These are phyloP conservation scores for Talaromyces sp. DNA, from an alignment of 2,329 filamentous ascomycete species.

Conservation along the genomic window DNA sequence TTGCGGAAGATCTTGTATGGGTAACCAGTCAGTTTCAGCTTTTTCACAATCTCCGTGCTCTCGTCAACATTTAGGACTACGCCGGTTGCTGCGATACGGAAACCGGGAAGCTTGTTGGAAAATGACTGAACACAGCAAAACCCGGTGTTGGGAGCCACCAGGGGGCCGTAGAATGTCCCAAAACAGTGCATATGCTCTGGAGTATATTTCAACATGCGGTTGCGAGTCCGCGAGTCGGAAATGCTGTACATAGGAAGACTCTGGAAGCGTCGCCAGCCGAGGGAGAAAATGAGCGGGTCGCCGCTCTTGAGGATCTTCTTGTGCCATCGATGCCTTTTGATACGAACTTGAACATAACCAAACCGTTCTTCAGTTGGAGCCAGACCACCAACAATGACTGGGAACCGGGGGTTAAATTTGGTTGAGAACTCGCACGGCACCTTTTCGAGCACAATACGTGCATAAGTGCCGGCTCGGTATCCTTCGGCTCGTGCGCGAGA, in stretches of 20 bases:
- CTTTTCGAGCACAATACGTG: slow-evolving; percentile 80
- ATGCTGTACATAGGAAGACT: slow-evolving; percentile 90
- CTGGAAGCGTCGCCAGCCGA: slow-evolving; percentile 96
- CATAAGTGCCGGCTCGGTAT: slow-evolving; percentile 87
- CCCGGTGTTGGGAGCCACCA: slow-evolving; percentile 92
- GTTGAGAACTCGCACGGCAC: slow-evolving; percentile 87
- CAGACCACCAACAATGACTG: slow-evolving; percentile 86
- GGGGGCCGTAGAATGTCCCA: slow-evolving; percentile 88
- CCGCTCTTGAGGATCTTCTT: slow-evolving; percentile 99
- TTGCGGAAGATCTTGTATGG: slow-evolving; percentile 99
- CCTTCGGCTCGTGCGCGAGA: slow-evolving; percentile 84
- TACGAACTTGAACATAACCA: slow-evolving; percentile 89
- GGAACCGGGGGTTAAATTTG: slow-evolving; percentile 75
- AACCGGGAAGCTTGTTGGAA: slow-evolving; percentile 77
- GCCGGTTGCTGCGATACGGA: slow-evolving; percentile 90
- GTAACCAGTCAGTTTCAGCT: slow-evolving; percentile 89
- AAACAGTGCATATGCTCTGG: slow-evolving; percentile 99
- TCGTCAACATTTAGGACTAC: slow-evolving; percentile 93
- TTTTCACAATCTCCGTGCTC: slow-evolving; percentile 96
- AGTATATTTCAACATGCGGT: slow-evolving; percentile 98
- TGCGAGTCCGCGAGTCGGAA: slow-evolving; percentile 85
- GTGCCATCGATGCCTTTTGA: slow-evolving; percentile 98
- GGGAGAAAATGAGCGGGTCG: slow-evolving; percentile 92
- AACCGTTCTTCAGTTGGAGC: slow-evolving; percentile 92
- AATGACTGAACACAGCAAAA: slow-evolving; percentile 93